Conservation (phyloP, 2,329 filamentous ascomycete genomes). For the Verticillium nonalfalfae region DNA sequence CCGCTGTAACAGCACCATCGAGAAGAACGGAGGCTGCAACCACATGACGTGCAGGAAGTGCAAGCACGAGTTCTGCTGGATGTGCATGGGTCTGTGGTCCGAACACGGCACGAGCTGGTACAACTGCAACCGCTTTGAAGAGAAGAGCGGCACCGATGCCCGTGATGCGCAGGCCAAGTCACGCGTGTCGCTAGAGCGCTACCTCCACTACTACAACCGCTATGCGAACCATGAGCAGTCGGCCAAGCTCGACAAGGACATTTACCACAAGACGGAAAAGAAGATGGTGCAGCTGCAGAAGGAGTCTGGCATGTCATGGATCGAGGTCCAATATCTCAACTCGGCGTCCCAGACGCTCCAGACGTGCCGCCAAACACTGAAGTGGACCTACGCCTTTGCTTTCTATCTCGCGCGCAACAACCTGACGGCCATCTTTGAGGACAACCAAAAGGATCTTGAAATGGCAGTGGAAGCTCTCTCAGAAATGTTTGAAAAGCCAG, state of each 20-base stretch:
- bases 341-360: slow-evolving; percentile 89
- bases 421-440: slow-evolving; percentile 92
- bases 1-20: slow-evolving; percentile 92
- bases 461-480: slow-evolving; percentile 94
- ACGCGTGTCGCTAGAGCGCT: slow-evolving; percentile 86
- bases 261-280: slow-evolving; percentile 93
- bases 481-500: slow-evolving; percentile 99
- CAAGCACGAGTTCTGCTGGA: slow-evolving; percentile 98
- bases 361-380: slow-evolving; percentile 94
- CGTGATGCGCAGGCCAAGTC: slow-evolving; percentile 89
- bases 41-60: slow-evolving; percentile 98
- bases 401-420: slow-evolving; percentile 98
- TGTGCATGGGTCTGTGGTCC: slow-evolving; percentile 99
- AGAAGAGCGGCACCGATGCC: slow-evolving; percentile 88
- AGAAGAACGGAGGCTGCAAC: slow-evolving; percentile 98
- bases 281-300: slow-evolving; percentile 98
- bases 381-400: slow-evolving; percentile 99
- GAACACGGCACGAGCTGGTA: slow-evolving; percentile 99
- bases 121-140: slow-evolving; percentile 96
- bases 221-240: slow-evolving; percentile 99
- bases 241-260: slow-evolving; percentile 91
- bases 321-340: slow-evolving; percentile 95
- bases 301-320: slow-evolving; percentile 95
- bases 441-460: slow-evolving; percentile 97
- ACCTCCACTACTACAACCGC: slow-evolving; percentile 97